Conservation (phyloP, 139 green algal species). For the Chlamydomonas schloesseri region DNA sequence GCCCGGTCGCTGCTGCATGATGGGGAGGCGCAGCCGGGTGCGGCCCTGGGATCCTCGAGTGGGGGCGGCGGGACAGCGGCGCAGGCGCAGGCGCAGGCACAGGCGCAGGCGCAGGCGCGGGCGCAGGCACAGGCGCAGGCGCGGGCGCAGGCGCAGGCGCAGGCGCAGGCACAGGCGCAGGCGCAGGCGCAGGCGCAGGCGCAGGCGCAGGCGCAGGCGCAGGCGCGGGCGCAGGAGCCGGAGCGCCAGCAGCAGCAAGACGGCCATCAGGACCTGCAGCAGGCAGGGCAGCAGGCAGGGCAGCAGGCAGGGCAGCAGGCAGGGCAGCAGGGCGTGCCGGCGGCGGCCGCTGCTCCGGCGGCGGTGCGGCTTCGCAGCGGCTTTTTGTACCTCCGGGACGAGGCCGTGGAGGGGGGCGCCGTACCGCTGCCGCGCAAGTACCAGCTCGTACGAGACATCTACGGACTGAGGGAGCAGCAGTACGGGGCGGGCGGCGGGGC, state of each 20-base stretch:
- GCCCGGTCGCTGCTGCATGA: not conserved
- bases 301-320: not conserved
- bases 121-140: too few relatives aligned
- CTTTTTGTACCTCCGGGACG: not conserved
- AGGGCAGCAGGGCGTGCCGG: not conserved
- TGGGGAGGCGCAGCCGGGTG: not conserved
- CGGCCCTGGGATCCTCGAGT: too few relatives aligned
- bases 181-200: too few relatives aligned
- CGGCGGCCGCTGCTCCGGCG: not conserved
- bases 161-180: not conserved
- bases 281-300: not conserved
- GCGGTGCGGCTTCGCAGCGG: not conserved
- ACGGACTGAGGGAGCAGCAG: not conserved
- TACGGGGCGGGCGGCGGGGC: too few relatives aligned
- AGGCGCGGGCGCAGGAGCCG: not conserved
- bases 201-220: not conserved
- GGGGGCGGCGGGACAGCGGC: not conserved
- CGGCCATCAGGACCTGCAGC: too few relatives aligned
- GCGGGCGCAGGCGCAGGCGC: not conserved
- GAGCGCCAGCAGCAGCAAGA: not conserved
- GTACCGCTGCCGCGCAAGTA: slow-evolving; percentile 18
- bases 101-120: too few relatives aligned
- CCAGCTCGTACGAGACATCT: not conserved
- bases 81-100: not conserved
- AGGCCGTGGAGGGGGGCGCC: not conserved